Evolutionary conservation across 2,329 filamentous ascomycete species (phyloP).

Genomic region (Colletotrichum filicis): DNA sequence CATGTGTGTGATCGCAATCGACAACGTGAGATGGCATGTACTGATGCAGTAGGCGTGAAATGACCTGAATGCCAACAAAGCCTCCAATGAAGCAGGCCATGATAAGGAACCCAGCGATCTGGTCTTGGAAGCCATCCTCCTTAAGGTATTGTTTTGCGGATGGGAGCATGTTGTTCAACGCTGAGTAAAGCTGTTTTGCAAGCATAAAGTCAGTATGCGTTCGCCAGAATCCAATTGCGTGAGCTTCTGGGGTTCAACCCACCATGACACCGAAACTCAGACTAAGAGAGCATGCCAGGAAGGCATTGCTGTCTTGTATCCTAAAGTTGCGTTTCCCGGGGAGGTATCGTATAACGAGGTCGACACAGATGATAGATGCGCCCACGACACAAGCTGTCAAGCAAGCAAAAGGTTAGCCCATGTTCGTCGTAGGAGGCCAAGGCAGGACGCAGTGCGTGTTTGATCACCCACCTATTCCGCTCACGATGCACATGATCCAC

Average conservation of each 20-base stretch:
- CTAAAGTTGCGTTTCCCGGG: constrained; percentile 82
- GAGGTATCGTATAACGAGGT: constrained; percentile 78
- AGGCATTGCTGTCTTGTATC: constrained; percentile 89
- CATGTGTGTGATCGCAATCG: constrained; percentile 80
- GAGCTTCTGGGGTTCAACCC: constrained; percentile 41
- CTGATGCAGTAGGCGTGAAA: constrained; percentile 78
- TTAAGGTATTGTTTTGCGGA: constrained; percentile 83
- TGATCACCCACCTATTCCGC: constrained; percentile 69
- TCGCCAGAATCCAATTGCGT: not conserved
- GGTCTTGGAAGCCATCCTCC: constrained; percentile 73
- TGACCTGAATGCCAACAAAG: constrained; percentile 78
- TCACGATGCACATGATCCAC: constrained; percentile 93
- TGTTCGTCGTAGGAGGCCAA: not conserved
- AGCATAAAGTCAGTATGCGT: constrained; percentile 11
- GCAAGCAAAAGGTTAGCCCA: constrained; percentile 31
- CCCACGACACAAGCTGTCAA: constrained; percentile 73
- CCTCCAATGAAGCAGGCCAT: constrained; percentile 77
- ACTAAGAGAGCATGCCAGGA: constrained; percentile 88
- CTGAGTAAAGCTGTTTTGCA: constrained; percentile 80
- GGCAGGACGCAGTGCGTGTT: not conserved
- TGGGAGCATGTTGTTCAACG: constrained; percentile 92
- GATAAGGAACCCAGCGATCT: constrained; percentile 74
- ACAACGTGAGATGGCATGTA: constrained; percentile 83
- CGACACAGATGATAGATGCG: constrained; percentile 87
- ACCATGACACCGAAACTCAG: constrained; percentile 98